phyloP scores from a whole-genome alignment of 768 basidiomycete species.

The Mycena venus region DNA sequence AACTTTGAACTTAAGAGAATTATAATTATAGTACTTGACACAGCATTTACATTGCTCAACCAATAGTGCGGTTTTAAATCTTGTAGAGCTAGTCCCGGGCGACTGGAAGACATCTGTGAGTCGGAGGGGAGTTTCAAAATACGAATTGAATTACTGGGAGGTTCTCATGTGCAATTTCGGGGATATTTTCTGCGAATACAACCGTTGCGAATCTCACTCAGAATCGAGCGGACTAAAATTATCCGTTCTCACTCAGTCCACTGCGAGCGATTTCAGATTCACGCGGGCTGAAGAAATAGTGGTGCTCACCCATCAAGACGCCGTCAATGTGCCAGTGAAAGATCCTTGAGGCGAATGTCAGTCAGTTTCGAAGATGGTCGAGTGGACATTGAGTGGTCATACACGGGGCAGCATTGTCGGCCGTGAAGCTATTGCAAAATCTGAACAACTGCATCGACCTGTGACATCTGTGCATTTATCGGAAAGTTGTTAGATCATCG shows the following conservation, averaged over 20 bases:
- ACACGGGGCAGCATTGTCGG: constrained; percentile 69
- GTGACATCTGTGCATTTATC: too few species aligned
- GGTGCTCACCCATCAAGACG: constrained; percentile 45
- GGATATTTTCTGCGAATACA: constrained; percentile 35
- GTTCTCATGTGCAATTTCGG: neutral
- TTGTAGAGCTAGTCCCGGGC: constrained; percentile 31
- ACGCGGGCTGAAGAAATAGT: neutral
- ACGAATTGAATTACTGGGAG: neutral
- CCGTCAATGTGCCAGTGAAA: constrained; percentile 49
- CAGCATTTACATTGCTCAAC: too few species aligned
- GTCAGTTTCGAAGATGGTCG: neutral
- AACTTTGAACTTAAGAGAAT: too few species aligned
- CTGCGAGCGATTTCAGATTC: neutral
- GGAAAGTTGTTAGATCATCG: constrained; percentile 8
- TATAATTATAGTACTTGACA: too few species aligned
- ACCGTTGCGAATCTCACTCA: too few species aligned
- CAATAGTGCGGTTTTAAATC: constrained; percentile 10
- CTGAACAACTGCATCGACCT: too few species aligned
- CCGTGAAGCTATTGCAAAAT: constrained; percentile 51
- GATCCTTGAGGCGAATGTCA: constrained; percentile 42
- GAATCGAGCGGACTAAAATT: too few species aligned
- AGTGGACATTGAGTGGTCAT: too few species aligned
- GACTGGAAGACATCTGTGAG: neutral
- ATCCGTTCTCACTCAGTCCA: constrained; percentile 32
- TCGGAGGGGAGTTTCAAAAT: too few species aligned